Evolutionary conservation across 495 filamentous ascomycete species (phyloP), one percentile per base, ranked within the genome.

Genomic region (Hypoxylon rickii): DNA sequence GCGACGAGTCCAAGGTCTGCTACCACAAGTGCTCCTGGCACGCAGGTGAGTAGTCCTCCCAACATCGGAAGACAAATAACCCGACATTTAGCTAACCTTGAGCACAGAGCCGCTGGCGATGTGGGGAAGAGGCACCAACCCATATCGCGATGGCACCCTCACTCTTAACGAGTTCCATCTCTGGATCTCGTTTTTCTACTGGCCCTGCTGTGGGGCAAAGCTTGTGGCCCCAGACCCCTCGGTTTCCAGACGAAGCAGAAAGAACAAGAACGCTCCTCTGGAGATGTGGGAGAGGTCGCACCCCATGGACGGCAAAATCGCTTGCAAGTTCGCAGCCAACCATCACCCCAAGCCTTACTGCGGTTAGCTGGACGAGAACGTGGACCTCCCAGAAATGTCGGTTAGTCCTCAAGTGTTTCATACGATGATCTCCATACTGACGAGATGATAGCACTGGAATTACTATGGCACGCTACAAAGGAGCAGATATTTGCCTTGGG

Each of bases 151-250:
- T 7, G 36, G 43, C 0, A 17, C 22, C 0, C 40, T 58, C 10
- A 58, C 7, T 0, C 34, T 52, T 0, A 2, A 37, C 0, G 55
- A 58, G 19, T 58, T 58, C 36, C 4, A 37, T n/a, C 3, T 58
- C 0, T 58, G 55, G 55, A 47, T 58, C 10, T 2, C 3, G 7
- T 52, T 43, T 6, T 52, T 33, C 8, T 58, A 52, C 42, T 58
- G 55, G 55, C 31, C 40, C 8, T 58, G 55, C 26, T 58, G 55
- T 11, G 41, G 37, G 0, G 55, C 34, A 4, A 58, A 58, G 42
- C 36, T 58, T 1, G 2, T 47, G 2, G 13, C 36, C 10, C n/a
- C 61, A 8, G 40, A 13, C 0, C 42, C 55, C 1, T 11, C 13
- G 1, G 18, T 42, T 3, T 3, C 0, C 12, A 44, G 39, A 10